These are phyloP conservation scores for Elymus sibiricus DNA, from an alignment of 176 grass and related monocot genomes.

Conservation along the genomic window DNA sequence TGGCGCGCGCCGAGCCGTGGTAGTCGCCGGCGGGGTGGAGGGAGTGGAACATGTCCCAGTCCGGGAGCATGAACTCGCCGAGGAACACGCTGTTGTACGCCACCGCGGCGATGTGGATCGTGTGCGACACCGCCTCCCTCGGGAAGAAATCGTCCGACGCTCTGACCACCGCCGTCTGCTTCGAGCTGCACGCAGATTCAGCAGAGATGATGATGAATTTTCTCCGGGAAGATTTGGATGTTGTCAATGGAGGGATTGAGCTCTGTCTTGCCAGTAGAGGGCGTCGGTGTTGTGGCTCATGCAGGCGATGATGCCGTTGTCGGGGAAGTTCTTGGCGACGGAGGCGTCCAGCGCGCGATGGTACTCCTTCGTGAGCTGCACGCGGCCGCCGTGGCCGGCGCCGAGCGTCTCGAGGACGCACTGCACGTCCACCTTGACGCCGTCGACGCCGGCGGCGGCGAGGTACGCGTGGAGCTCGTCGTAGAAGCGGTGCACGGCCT, in stretches of 20 bases:
- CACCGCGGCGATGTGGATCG: slow-evolving; percentile 89
- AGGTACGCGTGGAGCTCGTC: slow-evolving; percentile 88
- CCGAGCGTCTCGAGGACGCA: slow-evolving; percentile 92
- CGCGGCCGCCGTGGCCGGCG: slow-evolving; percentile 66
- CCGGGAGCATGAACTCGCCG: slow-evolving; percentile 96
- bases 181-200: slow-evolving; percentile 43
- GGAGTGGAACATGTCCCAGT: slow-evolving; percentile 99
- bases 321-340: slow-evolving; percentile 72
- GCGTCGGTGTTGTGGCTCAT: slow-evolving; percentile 98
- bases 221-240: not conserved
- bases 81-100: slow-evolving; percentile 95
- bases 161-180: slow-evolving; percentile 90
- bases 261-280: slow-evolving; percentile 59
- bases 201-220: not conserved
- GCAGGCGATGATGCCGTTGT: slow-evolving; percentile 96
- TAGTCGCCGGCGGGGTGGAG: slow-evolving; percentile 83
- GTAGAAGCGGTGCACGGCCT: slow-evolving; percentile 90
- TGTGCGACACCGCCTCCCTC: slow-evolving; percentile 78
- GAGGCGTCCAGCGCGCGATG: slow-evolving; percentile 90
- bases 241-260: not conserved
- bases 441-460: slow-evolving; percentile 71
- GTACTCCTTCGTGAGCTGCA: slow-evolving; percentile 68
- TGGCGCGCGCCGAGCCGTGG: slow-evolving; percentile 84
- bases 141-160: slow-evolving; percentile 97
- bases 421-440: slow-evolving; percentile 96